phyloP scores from a whole-genome alignment of 1,284 basidiomycete genomes.

The Coniferiporia weirii region DNA sequence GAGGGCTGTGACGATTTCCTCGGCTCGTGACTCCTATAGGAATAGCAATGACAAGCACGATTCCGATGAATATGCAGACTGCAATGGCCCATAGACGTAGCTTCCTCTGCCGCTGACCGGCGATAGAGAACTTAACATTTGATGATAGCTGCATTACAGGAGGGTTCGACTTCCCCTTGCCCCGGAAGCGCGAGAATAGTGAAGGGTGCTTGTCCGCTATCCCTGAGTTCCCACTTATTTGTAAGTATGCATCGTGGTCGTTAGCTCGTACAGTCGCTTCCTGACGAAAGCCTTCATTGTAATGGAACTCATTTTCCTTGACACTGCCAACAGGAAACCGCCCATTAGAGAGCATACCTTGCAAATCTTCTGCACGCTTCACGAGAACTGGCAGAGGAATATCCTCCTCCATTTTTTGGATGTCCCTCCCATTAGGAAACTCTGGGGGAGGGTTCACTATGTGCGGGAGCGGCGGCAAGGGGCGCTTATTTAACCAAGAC shows the following conservation, averaged over 20 bases:
- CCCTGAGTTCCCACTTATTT: slow-evolving; percentile 9
- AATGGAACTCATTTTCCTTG: slow-evolving; percentile 12
- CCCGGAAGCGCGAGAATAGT: slow-evolving; percentile 3
- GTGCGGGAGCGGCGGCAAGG: slow-evolving; percentile 48
- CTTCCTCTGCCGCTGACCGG: slow-evolving; percentile 26
- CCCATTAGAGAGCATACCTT: slow-evolving; percentile 46
- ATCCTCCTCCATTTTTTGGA: slow-evolving; percentile 40
- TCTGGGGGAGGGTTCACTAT: slow-evolving; percentile 32
- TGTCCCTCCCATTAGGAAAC: slow-evolving; percentile 35
- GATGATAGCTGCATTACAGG: slow-evolving; percentile 6
- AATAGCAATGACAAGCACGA: slow-evolving; percentile 33
- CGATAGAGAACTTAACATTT: not conserved
- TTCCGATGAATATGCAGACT: slow-evolving; percentile 32
- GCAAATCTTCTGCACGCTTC: slow-evolving; percentile 44
- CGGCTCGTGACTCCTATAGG: slow-evolving; percentile 36
- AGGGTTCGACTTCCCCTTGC: slow-evolving; percentile 2
- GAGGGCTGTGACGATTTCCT: slow-evolving; percentile 20
- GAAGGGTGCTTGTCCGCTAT: slow-evolving; percentile 7
- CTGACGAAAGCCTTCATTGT: slow-evolving; percentile 1
- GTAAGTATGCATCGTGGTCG: slow-evolving; percentile 3
- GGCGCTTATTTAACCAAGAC: slow-evolving; percentile 41
- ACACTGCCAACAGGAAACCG: slow-evolving; percentile 43
- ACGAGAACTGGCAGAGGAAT: slow-evolving; percentile 48
- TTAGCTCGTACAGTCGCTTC: slow-evolving; percentile 2
- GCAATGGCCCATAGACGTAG: slow-evolving; percentile 28